Percentiles rank a stretch among this genome's conserved stretches.
These are phyloP conservation scores for Lentinus brumalis DNA, from an alignment of 768 basidiomycete species.

Conservation along the genomic window DNA sequence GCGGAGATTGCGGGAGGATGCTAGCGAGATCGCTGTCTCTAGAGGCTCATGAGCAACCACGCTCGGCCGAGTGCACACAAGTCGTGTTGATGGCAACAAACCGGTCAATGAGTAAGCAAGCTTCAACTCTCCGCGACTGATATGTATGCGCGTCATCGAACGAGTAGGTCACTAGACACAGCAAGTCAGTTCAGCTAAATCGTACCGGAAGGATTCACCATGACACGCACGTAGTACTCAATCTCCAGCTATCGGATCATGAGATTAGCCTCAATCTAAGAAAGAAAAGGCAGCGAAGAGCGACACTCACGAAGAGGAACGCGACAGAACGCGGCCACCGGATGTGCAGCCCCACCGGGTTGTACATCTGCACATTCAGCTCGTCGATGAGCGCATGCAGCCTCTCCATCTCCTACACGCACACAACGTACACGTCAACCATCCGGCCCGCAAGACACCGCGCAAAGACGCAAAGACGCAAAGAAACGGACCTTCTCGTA, in stretches of 20 bases:
- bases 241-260: slow-evolving; percentile 74
- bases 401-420: slow-evolving; percentile 71
- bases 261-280: neutral
- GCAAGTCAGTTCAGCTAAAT: slow-evolving; percentile 9
- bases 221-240: slow-evolving; percentile 80
- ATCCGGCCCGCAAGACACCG: neutral
- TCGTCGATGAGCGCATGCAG: slow-evolving; percentile 63
- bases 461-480: neutral
- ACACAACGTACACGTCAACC: too few relatives aligned
- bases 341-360: slow-evolving; percentile 85
- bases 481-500: slow-evolving; percentile 69
- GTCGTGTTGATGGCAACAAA: too few relatives aligned
- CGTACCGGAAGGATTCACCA: neutral
- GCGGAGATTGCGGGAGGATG: too few relatives aligned
- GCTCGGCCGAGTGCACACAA: too few relatives aligned
- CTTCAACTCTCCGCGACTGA: too few relatives aligned
- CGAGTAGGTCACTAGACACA: slow-evolving; percentile 3
- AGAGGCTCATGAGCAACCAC: too few relatives aligned
- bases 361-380: slow-evolving; percentile 74
- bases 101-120: too few relatives aligned
- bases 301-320: slow-evolving; percentile 83
- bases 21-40: too few relatives aligned
- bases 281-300: neutral
- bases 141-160: neutral
- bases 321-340: slow-evolving; percentile 84